A percentile compares a stretch with the other conserved stretches of the same genome.
Evolutionary conservation across 202 grass and related monocot species (phyloP).

Genomic region (Setaria viridis): DNA sequence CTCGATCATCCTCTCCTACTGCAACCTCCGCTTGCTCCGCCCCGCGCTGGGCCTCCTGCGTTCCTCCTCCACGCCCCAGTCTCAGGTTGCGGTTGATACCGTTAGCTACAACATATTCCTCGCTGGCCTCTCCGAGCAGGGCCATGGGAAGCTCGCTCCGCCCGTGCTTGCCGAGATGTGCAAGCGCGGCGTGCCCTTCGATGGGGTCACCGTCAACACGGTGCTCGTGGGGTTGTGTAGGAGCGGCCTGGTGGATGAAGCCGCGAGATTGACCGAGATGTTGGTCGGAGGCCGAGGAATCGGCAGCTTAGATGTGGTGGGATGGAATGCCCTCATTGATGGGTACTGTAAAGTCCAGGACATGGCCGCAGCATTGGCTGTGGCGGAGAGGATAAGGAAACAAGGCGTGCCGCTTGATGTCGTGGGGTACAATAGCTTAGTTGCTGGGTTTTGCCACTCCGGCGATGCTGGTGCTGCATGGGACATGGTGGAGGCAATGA

Average conservation of each 20-base stretch:
- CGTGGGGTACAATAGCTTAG: constrained; percentile 74
- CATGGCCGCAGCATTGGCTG: constrained; percentile 29
- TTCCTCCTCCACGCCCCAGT: neutral
- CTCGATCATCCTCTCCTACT: constrained; percentile 72
- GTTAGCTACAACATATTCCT: constrained; percentile 79
- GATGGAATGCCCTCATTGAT: constrained; percentile 78
- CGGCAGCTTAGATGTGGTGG: constrained; percentile 42
- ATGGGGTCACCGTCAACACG: constrained; percentile 64
- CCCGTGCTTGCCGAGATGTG: constrained; percentile 75
- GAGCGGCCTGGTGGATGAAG: constrained; percentile 47
- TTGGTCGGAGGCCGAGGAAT: constrained; percentile 46
- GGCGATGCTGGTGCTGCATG: constrained; percentile 55
- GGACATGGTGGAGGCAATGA: constrained; percentile 54
- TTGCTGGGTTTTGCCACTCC: constrained; percentile 56
- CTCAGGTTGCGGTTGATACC: constrained; percentile 31
- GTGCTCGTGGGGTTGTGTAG: constrained; percentile 64
- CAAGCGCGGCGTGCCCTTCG: constrained; percentile 75
- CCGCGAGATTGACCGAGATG: constrained; percentile 53
- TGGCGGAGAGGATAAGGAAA: constrained; percentile 56
- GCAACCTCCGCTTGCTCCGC: constrained; percentile 69
- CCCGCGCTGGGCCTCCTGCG: constrained; percentile 55
- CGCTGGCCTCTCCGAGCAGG: constrained; percentile 61
- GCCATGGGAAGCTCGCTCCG: constrained; percentile 44
- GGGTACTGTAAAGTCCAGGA: constrained; percentile 63
- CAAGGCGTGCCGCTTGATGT: constrained; percentile 59